Percentiles rank a stretch among this genome's conserved stretches.
phyloP scores from a whole-genome alignment of 495 filamentous ascomycete genomes.

The Neurospora cerealis region DNA sequence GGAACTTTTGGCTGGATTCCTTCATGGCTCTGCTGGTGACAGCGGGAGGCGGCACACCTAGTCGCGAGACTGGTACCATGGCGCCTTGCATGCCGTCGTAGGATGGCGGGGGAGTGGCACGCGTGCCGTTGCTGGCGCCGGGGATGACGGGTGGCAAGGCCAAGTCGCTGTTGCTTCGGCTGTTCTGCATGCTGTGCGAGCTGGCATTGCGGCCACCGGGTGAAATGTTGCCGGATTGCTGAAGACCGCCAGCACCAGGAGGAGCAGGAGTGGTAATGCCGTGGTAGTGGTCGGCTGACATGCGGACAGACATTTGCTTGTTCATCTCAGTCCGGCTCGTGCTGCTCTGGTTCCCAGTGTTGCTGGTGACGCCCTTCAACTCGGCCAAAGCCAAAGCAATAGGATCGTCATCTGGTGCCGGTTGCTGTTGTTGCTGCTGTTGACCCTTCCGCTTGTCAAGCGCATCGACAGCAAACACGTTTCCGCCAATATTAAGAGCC shows the following conservation, averaged over 20 bases:
- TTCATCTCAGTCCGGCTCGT: background rate
- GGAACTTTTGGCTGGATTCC: conserved; percentile 78
- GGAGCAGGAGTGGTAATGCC: conserved; percentile 79
- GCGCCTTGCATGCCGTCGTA: conserved; percentile 78
- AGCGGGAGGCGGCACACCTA: conserved; percentile 85
- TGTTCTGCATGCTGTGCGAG: background rate
- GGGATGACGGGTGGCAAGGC: conserved; percentile 42
- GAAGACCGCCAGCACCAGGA: conserved; percentile 37
- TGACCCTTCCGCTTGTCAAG: conserved; percentile 46
- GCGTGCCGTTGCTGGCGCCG: conserved; percentile 38
- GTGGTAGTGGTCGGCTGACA: conserved; percentile 89
- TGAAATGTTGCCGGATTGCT: conserved; percentile 35
- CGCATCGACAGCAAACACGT: conserved; percentile 92
- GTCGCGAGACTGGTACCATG: conserved; percentile 57
- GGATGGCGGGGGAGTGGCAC: conserved; percentile 73
- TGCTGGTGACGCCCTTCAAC: conserved; percentile 62
- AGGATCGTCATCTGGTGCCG: conserved; percentile 53
- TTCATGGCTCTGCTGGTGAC: conserved; percentile 91
- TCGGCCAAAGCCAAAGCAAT: conserved; percentile 90
- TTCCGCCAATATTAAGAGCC: conserved; percentile 92
- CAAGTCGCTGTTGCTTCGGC: background rate
- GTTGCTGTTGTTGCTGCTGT: conserved; percentile 19
- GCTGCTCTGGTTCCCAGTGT: background rate
- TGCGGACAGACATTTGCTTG: conserved; percentile 64
- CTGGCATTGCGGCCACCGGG: conserved; percentile 36